Base-by-base conservation (phyloP, 2,329 filamentous ascomycete genomes). In the Fusarium albidum region DNA sequence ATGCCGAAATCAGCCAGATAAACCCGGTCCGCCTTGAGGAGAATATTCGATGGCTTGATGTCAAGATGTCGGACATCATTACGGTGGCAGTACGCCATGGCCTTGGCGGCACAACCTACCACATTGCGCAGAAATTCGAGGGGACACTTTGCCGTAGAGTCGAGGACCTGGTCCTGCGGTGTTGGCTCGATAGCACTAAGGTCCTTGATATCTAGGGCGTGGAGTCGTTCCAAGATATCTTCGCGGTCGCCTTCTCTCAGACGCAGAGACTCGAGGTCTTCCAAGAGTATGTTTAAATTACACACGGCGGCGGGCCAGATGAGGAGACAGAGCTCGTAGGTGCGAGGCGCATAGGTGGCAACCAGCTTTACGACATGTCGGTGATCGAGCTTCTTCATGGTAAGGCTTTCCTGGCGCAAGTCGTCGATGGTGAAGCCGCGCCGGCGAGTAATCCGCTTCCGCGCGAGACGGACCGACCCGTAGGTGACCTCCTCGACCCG, bases 1-100 rank as follows among this genome's bases (percentile, higher is more conserved):
- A 81, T 79, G 29, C 77, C 79, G 67, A 81, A 81, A 60, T 81
- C 79, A 17, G 77, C 75, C 12, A 80, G 68, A 51, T 80, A 80
- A 9, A 81, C 78, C 9, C 75, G 70, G 6, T 74, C 73, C 2
- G 77, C 71, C 49, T 73, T 76, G 8, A 80, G 68, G 3, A 81
- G 69, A 43, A 80, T 79, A 45, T 81, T 80, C 29, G 72, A 73
- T 2, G 78, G 79, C 52, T 81, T 80, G 29, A 81, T 73, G 46
- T 81, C 77, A 5, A 78, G 71, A 57, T 81, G 78, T 17, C 78
- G 71, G 11, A 80, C 74, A 14, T 74, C 68, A 40, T 75, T 70
- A 13, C 67, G 60, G 59, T 79, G 77, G 49, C 75, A 77, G 50
- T 77, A 73, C 1, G 73, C 69, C 51, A 79, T 68, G 5, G 75